These are phyloP conservation scores for Balamuthia mandrillaris DNA, from an alignment of 208 protist genomes.

Conservation along the genomic window DNA sequence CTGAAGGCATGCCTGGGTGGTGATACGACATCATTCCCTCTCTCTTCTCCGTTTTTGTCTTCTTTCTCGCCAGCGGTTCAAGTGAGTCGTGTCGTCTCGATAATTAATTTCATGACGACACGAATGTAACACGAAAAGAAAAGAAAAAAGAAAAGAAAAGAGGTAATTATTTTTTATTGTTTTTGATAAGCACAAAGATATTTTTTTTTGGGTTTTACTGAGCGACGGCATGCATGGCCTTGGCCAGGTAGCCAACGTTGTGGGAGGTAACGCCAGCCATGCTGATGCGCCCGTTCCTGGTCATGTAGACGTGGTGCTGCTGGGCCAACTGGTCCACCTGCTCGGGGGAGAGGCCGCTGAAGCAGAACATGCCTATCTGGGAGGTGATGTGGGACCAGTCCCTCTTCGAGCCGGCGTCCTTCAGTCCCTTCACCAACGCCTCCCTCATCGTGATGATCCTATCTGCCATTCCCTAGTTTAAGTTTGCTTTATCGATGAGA, in stretches of 20 bases:
- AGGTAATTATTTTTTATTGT: no score
- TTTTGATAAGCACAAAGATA: no score
- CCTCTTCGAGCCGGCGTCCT: slow-evolving; percentile 35
- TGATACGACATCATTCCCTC: no score
- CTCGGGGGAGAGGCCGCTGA: slow-evolving; percentile 39
- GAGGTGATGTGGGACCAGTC: slow-evolving; percentile 89
- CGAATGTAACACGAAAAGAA: no score
- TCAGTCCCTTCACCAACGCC: background rate
- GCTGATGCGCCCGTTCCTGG: slow-evolving; percentile 74
- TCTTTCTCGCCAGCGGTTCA: no score
- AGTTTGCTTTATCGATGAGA: no score
- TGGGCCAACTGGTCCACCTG: slow-evolving; percentile 34
- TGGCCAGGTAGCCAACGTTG: slow-evolving; percentile 75
- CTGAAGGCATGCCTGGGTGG: no score
- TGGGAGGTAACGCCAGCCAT: slow-evolving; percentile 76
- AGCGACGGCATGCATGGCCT: slow-evolving; percentile 74
- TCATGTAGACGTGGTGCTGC: slow-evolving; percentile 79
- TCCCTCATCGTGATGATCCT: slow-evolving; percentile 18
- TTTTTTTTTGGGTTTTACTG: no score
- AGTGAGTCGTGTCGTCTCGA: no score
- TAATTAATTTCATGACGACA: no score
- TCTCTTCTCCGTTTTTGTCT: no score
- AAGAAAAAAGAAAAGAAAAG: no score
- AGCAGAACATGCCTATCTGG: slow-evolving; percentile 98
- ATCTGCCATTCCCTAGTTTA: slow-evolving; percentile 39